Percentiles rank a stretch among this genome's conserved stretches.
phyloP scores from a whole-genome alignment of 768 basidiomycete species.

The Trametes cinnabarina region DNA sequence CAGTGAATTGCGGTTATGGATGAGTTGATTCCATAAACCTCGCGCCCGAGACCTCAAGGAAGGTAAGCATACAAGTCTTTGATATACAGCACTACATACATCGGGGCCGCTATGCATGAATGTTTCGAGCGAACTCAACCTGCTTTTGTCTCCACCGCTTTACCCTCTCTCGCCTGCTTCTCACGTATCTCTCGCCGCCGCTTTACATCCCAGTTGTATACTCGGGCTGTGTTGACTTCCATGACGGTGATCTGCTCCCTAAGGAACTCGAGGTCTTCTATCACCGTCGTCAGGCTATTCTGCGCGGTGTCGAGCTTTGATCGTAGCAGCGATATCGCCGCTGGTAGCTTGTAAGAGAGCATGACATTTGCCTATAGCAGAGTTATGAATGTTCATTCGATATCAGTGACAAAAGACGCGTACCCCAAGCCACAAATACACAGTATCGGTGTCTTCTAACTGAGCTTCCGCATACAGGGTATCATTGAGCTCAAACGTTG shows the following conservation, averaged over 20 bases:
- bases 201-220: constrained; percentile 97
- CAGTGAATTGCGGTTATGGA: too few species aligned
- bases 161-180: constrained; percentile 32
- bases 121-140: not conserved
- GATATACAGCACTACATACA: not conserved
- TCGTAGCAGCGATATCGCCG: constrained; percentile 70
- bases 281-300: constrained; percentile 57
- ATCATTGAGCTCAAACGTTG: constrained; percentile 94
- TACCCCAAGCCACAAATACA: constrained; percentile 96
- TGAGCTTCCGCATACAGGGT: constrained; percentile 92
- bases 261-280: constrained; percentile 90
- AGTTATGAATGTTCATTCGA: not conserved
- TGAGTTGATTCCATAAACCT: too few species aligned
- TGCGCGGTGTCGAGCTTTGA: constrained; percentile 76
- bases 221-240: constrained; percentile 92
- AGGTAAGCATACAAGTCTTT: not conserved
- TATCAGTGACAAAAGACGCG: constrained; percentile 28
- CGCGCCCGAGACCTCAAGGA: too few species aligned
- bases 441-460: constrained; percentile 81
- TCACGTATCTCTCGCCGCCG: constrained; percentile 60
- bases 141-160: not conserved
- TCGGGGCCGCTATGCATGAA: too few species aligned
- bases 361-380: constrained; percentile 86
- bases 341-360: constrained; percentile 86
- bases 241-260: constrained; percentile 95